These are phyloP conservation scores for Grosmannia penicillata DNA, from an alignment of 2,329 filamentous ascomycete species.

Conservation along the genomic window DNA sequence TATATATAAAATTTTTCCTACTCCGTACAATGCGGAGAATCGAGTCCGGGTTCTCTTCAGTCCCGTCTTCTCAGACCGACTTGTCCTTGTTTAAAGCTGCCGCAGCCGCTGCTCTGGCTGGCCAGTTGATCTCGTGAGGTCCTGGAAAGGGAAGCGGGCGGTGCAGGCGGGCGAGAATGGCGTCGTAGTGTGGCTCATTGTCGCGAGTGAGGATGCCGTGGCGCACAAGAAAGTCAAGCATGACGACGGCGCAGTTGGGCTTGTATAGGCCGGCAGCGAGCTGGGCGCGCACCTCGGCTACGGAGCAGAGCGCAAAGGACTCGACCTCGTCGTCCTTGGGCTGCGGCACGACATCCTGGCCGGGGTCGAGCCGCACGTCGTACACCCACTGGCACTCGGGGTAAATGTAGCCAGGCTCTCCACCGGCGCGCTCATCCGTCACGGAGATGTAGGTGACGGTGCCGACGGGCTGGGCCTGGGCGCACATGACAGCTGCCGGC, in stretches of 20 bases:
- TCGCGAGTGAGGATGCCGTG: slow-evolving; percentile 66
- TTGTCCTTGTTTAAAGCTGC: background rate
- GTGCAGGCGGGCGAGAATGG: slow-evolving; percentile 64
- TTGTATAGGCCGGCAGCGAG: slow-evolving; percentile 70
- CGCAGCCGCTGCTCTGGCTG: too few relatives aligned
- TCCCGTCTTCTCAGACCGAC: background rate
- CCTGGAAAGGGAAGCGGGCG: slow-evolving; percentile 69
- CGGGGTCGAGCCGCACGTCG: slow-evolving; percentile 61
- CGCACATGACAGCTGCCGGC: slow-evolving; percentile 51
- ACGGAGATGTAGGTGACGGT: slow-evolving; percentile 77
- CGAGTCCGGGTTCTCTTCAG: too few relatives aligned
- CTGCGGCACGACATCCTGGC: slow-evolving; percentile 43
- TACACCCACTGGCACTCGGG: slow-evolving; percentile 89
- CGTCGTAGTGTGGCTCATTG: slow-evolving; percentile 64
- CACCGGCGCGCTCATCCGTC: slow-evolving; percentile 59
- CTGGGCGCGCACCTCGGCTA: slow-evolving; percentile 55
- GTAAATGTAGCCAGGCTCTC: slow-evolving; percentile 69
- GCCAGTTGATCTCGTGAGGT: slow-evolving; percentile 27
- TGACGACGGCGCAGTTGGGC: slow-evolving; percentile 73
- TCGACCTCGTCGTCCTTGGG: slow-evolving; percentile 86
- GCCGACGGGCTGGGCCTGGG: slow-evolving; percentile 43
- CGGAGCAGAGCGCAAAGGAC: slow-evolving; percentile 60
- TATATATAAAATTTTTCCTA: too few relatives aligned
- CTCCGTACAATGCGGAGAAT: too few relatives aligned
- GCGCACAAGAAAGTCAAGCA: slow-evolving; percentile 81